Percentiles rank a stretch among this genome's conserved stretches.
Evolutionary conservation across 257 asterid genomes (phyloP).

Genomic region (Nicotiana attenuata): DNA sequence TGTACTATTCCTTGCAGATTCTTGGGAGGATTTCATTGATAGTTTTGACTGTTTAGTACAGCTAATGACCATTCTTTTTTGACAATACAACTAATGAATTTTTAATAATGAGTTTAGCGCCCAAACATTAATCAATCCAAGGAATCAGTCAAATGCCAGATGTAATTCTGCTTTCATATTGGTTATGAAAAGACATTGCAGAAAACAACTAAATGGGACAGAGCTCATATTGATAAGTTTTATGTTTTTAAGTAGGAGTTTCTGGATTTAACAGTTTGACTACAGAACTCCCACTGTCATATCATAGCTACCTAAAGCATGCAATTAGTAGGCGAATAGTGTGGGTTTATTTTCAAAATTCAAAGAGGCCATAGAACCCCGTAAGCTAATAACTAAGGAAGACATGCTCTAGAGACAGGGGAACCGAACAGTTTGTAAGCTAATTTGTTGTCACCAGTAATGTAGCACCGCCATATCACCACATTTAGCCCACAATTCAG

Average conservation of each 20-base stretch:
- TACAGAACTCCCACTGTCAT: neutral
- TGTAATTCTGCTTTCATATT: neutral
- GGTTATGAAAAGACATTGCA: neutral
- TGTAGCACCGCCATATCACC: neutral
- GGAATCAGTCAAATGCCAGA: neutral
- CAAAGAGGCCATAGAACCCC: neutral
- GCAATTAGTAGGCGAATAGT: neutral
- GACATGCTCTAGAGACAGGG: neutral
- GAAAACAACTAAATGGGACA: neutral
- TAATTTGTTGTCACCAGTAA: neutral
- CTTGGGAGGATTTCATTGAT: neutral
- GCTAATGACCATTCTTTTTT: neutral
- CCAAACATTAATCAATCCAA: neutral
- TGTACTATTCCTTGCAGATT: neutral
- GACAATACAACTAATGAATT: neutral
- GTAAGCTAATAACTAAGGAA: neutral
- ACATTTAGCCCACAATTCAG: constrained; percentile 2
- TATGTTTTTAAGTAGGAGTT: neutral
- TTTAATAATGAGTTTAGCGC: neutral
- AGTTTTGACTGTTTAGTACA: neutral
- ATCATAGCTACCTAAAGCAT: neutral
- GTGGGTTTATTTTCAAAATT: neutral
- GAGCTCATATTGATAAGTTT: neutral
- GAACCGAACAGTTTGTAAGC: neutral
- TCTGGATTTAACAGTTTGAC: neutral